These are phyloP conservation scores for Leishmania turanica DNA, from an alignment of 208 protist genomes.

Conservation along the genomic window DNA sequence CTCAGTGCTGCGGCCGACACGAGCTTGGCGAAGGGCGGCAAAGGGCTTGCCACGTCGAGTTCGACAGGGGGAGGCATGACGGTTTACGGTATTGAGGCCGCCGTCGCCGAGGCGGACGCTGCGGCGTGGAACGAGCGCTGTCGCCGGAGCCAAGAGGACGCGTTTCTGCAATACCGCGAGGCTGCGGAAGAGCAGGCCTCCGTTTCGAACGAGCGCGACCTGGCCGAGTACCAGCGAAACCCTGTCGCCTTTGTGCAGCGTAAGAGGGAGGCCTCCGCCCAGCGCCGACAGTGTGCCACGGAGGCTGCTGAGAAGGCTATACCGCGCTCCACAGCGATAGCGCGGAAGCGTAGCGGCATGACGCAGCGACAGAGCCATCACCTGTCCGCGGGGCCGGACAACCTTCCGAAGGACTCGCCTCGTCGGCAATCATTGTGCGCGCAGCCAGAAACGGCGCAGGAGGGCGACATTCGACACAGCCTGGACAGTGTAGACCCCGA, in stretches of 20 bases:
- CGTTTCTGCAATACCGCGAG: constrained; percentile 35
- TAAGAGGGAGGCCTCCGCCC: constrained; percentile 36
- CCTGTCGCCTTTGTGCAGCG: constrained; percentile 46
- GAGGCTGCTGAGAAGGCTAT: constrained; percentile 24
- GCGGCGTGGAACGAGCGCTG: constrained; percentile 61
- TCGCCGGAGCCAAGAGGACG: constrained; percentile 48
- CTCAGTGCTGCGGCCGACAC: constrained; percentile 20
- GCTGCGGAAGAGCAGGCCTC: constrained; percentile 35
- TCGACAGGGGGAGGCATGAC: constrained; percentile 5
- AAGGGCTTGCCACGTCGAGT: neutral
- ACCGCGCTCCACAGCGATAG: neutral
- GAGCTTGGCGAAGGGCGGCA: constrained; percentile 12
- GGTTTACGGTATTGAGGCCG: constrained; percentile 62
- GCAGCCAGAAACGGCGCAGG: constrained; percentile 9
- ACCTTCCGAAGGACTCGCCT: constrained; percentile 9
- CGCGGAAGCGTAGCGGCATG: constrained; percentile 7
- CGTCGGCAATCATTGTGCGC: constrained; percentile 9
- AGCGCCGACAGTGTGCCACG: constrained; percentile 25
- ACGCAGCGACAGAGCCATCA: constrained; percentile 15
- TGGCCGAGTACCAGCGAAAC: constrained; percentile 42
- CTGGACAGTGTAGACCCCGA: constrained; percentile 45
- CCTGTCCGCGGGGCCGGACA: constrained; percentile 1
- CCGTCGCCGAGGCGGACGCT: constrained; percentile 44
- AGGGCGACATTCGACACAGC: constrained; percentile 7
- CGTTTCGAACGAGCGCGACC: constrained; percentile 25